Base-by-base conservation (phyloP, 2,329 filamentous ascomycete genomes). In the Trichoderma afroharzianum region DNA sequence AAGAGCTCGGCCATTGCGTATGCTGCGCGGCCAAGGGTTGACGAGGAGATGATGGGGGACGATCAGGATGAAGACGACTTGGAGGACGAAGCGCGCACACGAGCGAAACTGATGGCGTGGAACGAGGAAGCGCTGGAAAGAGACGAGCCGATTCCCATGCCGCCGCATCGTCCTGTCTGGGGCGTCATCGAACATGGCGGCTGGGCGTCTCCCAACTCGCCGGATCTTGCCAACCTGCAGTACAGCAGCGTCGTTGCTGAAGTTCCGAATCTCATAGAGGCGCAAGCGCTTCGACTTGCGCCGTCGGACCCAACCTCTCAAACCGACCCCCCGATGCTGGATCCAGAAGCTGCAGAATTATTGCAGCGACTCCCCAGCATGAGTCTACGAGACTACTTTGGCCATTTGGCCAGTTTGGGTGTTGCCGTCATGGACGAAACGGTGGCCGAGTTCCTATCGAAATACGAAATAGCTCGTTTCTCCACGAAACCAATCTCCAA, bases 181-280 rank as follows among this genome's bases (percentile, higher is more conserved):
- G 94, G 93, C 26, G 83, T 89, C n/a, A 90, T 98, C 67, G 89
- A 93, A 72, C 96, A 99, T 79, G 85, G 90, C 18, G 96, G 95
- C 66, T 98, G 96, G 95, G 92, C 92, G 2, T 93, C 94, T 2
- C 95, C 95, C 6, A 87, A 88, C 33, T 92, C 90, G 1, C 84
- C 88, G 9, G 92, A 96, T 77, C 83, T 96, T 21, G 90, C 93
- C 5, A 90, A 93, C 77, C 82, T 98, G n/a, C 90, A 97, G 74
- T 98, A 97, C 80, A 87, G 86, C 76, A 90, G 90, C 2, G 93
- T 99, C 28, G 85, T 98, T 21, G 86, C 88, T 47, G 95, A 98
- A 81, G 85, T 99, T 28, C 93, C 95, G 1, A 92, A 97, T 78
- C 86, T 98, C 32, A 93, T 98, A 74, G 95, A 98, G 83, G 95